These are phyloP conservation scores for Acanthamoeba polyphaga DNA, from an alignment of 208 protist genomes.

Conservation along the genomic window DNA sequence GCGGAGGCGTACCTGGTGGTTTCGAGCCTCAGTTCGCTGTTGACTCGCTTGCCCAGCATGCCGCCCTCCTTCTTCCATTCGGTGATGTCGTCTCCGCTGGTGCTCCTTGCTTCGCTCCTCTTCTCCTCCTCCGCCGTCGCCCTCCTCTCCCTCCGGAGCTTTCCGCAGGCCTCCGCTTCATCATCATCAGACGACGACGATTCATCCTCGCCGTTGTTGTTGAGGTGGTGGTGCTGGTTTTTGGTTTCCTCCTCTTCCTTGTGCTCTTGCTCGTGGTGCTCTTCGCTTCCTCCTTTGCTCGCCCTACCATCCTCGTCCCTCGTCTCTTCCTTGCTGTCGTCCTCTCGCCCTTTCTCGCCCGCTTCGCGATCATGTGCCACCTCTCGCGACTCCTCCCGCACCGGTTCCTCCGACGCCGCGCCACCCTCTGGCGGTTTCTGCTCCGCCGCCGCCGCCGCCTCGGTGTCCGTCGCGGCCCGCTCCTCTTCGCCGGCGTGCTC, in stretches of 20 bases:
- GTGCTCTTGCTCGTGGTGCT: background rate
- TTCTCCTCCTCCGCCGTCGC: background rate
- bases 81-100: background rate
- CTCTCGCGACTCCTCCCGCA: background rate
- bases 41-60: background rate
- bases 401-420: background rate
- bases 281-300: background rate
- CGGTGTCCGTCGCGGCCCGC: background rate
- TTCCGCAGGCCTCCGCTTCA: background rate
- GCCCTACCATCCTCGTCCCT: background rate
- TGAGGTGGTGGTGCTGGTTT: background rate
- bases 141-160: background rate
- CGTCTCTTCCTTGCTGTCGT: background rate
- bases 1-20: background rate
- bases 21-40: background rate
- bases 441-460: too few relatives aligned
- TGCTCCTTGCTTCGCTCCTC: background rate
- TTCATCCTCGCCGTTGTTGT: background rate
- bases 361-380: background rate
- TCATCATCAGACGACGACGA: too few relatives aligned
- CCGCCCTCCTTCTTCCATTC: background rate
- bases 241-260: background rate
- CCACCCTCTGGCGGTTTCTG: too few relatives aligned
- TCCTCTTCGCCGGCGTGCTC: background rate
- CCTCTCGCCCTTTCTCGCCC: background rate